Percentiles rank a stretch among this genome's conserved stretches.
Evolutionary conservation across 352 stramenopile species (phyloP).

Genomic region (Phytophthora rubi): DNA sequence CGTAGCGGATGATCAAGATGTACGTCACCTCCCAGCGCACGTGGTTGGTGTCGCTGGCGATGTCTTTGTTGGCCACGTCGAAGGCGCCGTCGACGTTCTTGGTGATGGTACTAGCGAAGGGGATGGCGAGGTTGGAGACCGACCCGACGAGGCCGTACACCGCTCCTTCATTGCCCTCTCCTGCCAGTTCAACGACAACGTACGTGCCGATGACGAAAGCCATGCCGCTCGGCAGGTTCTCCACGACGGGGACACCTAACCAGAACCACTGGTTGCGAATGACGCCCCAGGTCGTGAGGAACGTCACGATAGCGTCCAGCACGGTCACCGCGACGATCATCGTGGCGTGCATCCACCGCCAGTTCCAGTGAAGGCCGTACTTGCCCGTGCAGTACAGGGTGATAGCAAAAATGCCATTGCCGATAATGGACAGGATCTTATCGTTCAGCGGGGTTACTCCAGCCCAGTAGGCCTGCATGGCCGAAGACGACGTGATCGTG

Average conservation of each 20-base stretch:
- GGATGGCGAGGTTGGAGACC: slow-evolving; percentile 43
- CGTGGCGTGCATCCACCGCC: slow-evolving; percentile 42
- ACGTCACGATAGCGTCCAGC: slow-evolving; percentile 32
- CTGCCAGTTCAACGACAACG: slow-evolving; percentile 54
- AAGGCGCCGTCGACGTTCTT: slow-evolving; percentile 51
- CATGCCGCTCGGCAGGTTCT: slow-evolving; percentile 43
- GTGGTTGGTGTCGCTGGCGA: slow-evolving; percentile 43
- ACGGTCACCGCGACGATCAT: slow-evolving; percentile 38
- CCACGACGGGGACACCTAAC: slow-evolving; percentile 39
- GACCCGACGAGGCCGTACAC: slow-evolving; percentile 52
- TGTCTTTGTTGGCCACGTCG: slow-evolving; percentile 44
- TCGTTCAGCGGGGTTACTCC: slow-evolving; percentile 40
- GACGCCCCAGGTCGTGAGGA: slow-evolving; percentile 48
- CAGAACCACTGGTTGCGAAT: slow-evolving; percentile 60
- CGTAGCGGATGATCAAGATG: slow-evolving; percentile 48
- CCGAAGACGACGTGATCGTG: slow-evolving; percentile 36
- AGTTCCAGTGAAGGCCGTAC: slow-evolving; percentile 50
- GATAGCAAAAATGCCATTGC: slow-evolving; percentile 34
- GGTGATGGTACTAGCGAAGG: slow-evolving; percentile 48
- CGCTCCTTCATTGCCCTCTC: slow-evolving; percentile 48
- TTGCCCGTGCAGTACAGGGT: slow-evolving; percentile 42
- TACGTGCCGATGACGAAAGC: slow-evolving; percentile 49
- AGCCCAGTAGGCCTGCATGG: slow-evolving; percentile 47
- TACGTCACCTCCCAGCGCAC: slow-evolving; percentile 54
- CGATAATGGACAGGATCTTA: slow-evolving; percentile 39